These are phyloP conservation scores for Nepenthes alata DNA, from an alignment of 179 eudicot species.

Conservation along the genomic window DNA sequence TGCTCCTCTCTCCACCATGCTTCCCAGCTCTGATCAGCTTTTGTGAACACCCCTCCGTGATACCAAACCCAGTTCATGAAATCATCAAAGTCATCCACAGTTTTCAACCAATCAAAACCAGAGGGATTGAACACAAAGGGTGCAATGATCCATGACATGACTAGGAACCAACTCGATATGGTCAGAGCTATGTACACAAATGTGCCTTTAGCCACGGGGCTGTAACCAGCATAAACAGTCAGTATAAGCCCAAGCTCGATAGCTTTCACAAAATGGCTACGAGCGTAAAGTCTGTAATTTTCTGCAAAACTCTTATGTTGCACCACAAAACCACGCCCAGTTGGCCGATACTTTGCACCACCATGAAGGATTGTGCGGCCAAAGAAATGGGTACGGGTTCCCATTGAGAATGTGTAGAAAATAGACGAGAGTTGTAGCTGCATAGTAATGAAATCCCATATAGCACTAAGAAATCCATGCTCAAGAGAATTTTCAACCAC, in stretches of 20 bases:
- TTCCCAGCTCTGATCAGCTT: slow-evolving; percentile 82
- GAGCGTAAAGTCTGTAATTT: slow-evolving; percentile 70
- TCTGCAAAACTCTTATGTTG: slow-evolving; percentile 79
- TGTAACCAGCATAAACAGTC: slow-evolving; percentile 61
- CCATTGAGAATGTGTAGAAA: slow-evolving; percentile 83
- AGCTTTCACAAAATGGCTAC: slow-evolving; percentile 82
- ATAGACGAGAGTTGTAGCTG: slow-evolving; percentile 80
- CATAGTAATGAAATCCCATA: slow-evolving; percentile 88
- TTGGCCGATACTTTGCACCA: slow-evolving; percentile 87
- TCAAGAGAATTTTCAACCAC: slow-evolving; percentile 74
- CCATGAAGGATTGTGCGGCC: slow-evolving; percentile 90
- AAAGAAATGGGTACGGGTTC: slow-evolving; percentile 80
- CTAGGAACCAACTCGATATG: slow-evolving; percentile 82
- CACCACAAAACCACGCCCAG: slow-evolving; percentile 96
- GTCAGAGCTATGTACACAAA: slow-evolving; percentile 68
- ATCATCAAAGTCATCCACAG: slow-evolving; percentile 78
- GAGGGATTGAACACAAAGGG: slow-evolving; percentile 83
- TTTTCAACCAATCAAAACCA: slow-evolving; percentile 89
- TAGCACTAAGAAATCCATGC: slow-evolving; percentile 68
- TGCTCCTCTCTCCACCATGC: slow-evolving; percentile 93
- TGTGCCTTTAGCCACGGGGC: slow-evolving; percentile 61
- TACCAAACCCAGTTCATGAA: slow-evolving; percentile 88
- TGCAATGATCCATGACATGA: slow-evolving; percentile 68
- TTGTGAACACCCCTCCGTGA: slow-evolving; percentile 63
- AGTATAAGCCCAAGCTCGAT: slow-evolving; percentile 84